A percentile compares a stretch with the other conserved stretches of the same genome.
These are phyloP conservation scores for Microcos paniculata DNA, from an alignment of 345 rosid genomes.

Conservation along the genomic window DNA sequence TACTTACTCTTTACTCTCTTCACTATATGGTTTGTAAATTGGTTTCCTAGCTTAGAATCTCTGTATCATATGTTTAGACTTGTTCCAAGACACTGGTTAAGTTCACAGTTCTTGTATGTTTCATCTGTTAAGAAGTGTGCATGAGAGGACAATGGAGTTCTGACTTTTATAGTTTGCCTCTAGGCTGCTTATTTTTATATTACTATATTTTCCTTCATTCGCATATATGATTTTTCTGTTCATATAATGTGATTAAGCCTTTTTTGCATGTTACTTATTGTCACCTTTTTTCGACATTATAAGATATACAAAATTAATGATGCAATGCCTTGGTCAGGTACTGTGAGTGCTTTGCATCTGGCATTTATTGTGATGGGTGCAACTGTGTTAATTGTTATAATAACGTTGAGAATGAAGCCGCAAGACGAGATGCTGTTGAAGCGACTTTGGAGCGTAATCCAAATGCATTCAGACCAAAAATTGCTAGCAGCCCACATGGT, in stretches of 20 bases:
- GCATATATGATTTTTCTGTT: neutral
- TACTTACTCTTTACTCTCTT: neutral
- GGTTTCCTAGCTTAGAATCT: neutral
- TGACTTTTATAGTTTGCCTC: neutral
- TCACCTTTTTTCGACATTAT: slow-evolving; percentile 1
- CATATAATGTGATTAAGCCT: neutral
- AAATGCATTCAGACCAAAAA: slow-evolving; percentile 96
- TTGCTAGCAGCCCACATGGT: slow-evolving; percentile 96
- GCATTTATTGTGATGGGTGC: slow-evolving; percentile 96
- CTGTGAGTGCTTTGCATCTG: slow-evolving; percentile 98
- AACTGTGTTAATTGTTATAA: slow-evolving; percentile 91
- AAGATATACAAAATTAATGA: slow-evolving; percentile 8
- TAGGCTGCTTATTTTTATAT: neutral
- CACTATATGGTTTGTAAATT: neutral
- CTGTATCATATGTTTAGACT: neutral
- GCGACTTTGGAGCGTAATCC: slow-evolving; percentile 96
- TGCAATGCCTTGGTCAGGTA: slow-evolving; percentile 53
- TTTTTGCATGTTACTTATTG: neutral
- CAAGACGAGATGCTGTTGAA: slow-evolving; percentile 91
- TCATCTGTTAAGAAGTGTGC: neutral
- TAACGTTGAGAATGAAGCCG: slow-evolving; percentile 90
- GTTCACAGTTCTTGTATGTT: neutral
- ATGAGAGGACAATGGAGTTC: neutral
- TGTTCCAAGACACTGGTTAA: neutral
- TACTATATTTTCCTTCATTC: neutral